A percentile compares a stretch with the other conserved stretches of the same genome.
These are phyloP conservation scores for Wickerhamomyces xylosicus DNA, from an alignment of 805 yeast species.

Conservation along the genomic window DNA sequence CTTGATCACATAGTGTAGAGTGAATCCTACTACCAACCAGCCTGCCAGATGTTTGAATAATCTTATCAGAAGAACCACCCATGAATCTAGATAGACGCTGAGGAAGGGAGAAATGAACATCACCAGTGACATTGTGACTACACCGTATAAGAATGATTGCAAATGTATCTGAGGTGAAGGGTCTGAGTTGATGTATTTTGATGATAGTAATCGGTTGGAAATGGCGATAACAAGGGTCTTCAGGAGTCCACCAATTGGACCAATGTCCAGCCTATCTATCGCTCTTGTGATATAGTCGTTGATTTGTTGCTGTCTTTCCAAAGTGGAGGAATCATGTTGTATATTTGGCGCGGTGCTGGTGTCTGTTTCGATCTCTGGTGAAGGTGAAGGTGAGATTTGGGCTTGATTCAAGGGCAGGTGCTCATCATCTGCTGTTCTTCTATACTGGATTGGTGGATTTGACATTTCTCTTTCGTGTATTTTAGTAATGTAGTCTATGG, in stretches of 20 bases:
- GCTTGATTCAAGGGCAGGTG: background rate
- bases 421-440: background rate
- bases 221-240: slow-evolving; percentile 1
- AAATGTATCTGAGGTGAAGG: slow-evolving; percentile 18
- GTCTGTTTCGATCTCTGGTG: background rate
- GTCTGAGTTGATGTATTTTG: slow-evolving; percentile 14
- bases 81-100: slow-evolving; percentile 13
- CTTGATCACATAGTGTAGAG: slow-evolving; percentile 9
- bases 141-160: slow-evolving; percentile 18
- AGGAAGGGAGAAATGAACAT: slow-evolving; percentile 17
- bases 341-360: background rate
- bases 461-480: background rate
- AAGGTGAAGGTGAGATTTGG: background rate
- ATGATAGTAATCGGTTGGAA: slow-evolving; percentile 6
- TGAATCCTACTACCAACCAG: slow-evolving; percentile 11
- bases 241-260: background rate
- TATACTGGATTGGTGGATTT: background rate
- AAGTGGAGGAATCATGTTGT: background rate
- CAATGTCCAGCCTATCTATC: slow-evolving; percentile 10
- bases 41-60: slow-evolving; percentile 11
- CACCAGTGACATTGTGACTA: slow-evolving; percentile 8
- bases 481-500: slow-evolving; percentile 1
- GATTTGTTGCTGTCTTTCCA: background rate
- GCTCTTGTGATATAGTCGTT: slow-evolving; percentile 2
- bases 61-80: slow-evolving; percentile 13